Evolutionary conservation across 148 eudicot species (phyloP).

Genomic region (Limonium bicolor): DNA sequence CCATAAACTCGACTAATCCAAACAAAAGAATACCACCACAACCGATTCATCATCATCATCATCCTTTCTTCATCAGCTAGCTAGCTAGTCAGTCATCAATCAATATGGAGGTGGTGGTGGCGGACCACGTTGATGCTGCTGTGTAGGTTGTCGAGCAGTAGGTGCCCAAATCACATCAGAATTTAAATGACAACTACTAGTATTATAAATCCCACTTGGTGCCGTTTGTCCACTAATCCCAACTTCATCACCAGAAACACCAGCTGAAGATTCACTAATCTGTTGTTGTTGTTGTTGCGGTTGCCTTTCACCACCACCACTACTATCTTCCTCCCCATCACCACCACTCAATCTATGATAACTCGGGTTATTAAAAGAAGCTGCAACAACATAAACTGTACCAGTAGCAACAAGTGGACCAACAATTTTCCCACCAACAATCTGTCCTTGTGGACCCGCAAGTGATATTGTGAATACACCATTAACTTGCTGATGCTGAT

Average conservation of each 20-base stretch:
- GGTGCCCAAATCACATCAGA: conserved; percentile 32
- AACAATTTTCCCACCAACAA: conserved; percentile 56
- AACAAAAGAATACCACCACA: too few relatives aligned
- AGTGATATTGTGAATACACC: conserved; percentile 36
- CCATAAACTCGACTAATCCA: too few relatives aligned
- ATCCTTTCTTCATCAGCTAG: too few relatives aligned
- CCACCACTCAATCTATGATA: conserved; percentile 30
- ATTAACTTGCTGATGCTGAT: not conserved
- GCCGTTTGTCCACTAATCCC: conserved; percentile 6
- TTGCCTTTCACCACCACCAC: conserved; percentile 2
- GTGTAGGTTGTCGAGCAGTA: conserved; percentile 23
- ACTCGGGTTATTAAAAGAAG: conserved; percentile 39
- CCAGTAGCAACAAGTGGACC: conserved; percentile 33
- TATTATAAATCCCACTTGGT: conserved; percentile 6
- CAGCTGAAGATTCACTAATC: conserved; percentile 10
- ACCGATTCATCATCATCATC: too few relatives aligned
- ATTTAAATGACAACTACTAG: conserved; percentile 19
- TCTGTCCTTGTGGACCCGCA: conserved; percentile 75
- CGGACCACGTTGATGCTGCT: too few relatives aligned
- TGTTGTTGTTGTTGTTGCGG: not conserved
- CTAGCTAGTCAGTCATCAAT: too few relatives aligned
- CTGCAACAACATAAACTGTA: conserved; percentile 43
- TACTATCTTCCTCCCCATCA: conserved; percentile 7
- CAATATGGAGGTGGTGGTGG: conserved; percentile 1
- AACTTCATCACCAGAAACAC: conserved; percentile 16